Base-by-base conservation (phyloP, 1,284 basidiomycete genomes). In the Melampsora americana region DNA sequence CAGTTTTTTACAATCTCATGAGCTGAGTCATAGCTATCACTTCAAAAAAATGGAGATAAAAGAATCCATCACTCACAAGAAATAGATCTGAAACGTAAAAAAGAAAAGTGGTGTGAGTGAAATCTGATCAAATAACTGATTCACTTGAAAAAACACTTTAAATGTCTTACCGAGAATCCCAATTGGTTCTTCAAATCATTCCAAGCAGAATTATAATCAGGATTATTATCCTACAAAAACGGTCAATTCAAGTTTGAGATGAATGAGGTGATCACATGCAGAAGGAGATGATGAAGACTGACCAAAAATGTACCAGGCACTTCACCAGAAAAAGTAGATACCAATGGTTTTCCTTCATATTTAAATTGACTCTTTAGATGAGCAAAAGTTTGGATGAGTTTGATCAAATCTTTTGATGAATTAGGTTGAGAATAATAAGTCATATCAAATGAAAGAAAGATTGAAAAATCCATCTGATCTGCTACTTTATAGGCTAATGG, bases 391-490 rank as follows among this genome's bases (percentile, higher is more conserved):
- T 60, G 30, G n/a, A 74, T 66, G 32, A 74, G 32, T 56, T 26
- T 18, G 16, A 56, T 66, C 28, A 74, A 26, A 28, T 74, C 71
- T 48, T 67, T 26, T 23, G 71, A 74, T 42, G 71, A 74, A n/a
- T 28, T 35, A 66, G 16, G 2, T 30, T 74, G 50, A 14, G 64
- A 62, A 59, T 74, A 74, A 50, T 74, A 74, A 32, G 59, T 26
- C 71, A 74, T 74, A 23, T 74, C 71, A 23, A 74, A 74, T 42
- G 71, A 61, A 59, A 74, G 2, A 56, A 74, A 74, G 26, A 74
- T 50, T 18, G 66, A 46, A 67, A 74, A 74, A n/a, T 48, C 62
- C 28, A 66, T 66, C 32, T 7, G 30, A 56, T 74, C 53, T 16
- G 71, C 71, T 14, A 60, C 64, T 26, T 74, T 30, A 59, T 66